Evolutionary conservation across 345 rosid species (phyloP).

Genomic region (Eucalyptus regnans): DNA sequence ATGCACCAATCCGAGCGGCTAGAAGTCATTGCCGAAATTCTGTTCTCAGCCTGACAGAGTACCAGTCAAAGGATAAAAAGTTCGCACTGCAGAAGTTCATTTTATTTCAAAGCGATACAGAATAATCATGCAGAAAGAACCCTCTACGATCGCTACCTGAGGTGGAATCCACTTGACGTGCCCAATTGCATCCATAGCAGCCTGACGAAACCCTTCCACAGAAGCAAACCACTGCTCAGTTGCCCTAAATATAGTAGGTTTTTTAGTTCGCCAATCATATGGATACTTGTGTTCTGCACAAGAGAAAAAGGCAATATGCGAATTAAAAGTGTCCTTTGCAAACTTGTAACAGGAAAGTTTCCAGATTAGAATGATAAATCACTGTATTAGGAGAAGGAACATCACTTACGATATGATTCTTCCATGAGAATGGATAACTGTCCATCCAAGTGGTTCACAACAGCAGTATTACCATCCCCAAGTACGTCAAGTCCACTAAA

Average conservation of each 20-base stretch:
- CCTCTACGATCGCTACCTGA: conserved; percentile 46
- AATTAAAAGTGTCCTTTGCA: background rate
- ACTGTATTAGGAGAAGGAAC: background rate
- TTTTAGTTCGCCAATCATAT: conserved; percentile 95
- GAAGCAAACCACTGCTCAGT: conserved; percentile 99
- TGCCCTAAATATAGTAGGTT: conserved; percentile 93
- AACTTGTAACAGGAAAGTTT: background rate
- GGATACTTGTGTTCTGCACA: conserved; percentile 85
- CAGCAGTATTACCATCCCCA: conserved; percentile 83
- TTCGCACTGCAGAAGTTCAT: background rate
- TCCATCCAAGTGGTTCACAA: conserved; percentile 67
- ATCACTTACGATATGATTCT: conserved; percentile 71
- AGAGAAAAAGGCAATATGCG: background rate
- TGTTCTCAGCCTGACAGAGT: conserved; percentile 55
- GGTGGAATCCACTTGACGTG: conserved; percentile 83
- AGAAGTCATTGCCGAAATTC: conserved; percentile 89
- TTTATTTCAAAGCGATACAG: background rate
- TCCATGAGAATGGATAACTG: conserved; percentile 61
- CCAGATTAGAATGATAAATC: background rate
- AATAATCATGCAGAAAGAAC: background rate
- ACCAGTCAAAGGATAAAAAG: background rate
- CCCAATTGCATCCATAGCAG: conserved; percentile 77
- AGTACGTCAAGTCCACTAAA: conserved; percentile 92
- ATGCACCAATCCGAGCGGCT: conserved; percentile 97
- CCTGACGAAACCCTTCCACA: conserved; percentile 76